Evolutionary conservation across 2,329 filamentous ascomycete genomes (phyloP).

Genomic region (Hypoxylon sp.): DNA sequence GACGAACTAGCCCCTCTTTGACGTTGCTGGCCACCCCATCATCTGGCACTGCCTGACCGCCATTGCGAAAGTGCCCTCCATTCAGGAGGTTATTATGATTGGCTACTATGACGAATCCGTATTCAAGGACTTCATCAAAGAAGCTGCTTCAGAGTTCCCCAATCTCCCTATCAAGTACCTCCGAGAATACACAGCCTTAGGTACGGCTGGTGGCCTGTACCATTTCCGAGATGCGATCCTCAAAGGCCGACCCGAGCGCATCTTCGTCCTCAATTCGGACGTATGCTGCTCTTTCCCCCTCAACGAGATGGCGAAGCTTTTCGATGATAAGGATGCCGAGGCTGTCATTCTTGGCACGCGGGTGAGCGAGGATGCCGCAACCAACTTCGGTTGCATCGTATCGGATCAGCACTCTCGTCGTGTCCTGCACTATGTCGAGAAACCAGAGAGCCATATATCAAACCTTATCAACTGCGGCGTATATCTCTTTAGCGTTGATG

Average conservation of each 20-base stretch:
- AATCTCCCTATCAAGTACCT: constrained; percentile 94
- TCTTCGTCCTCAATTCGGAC: constrained; percentile 98
- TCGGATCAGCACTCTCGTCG: constrained; percentile 93
- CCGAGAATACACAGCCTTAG: constrained; percentile 95
- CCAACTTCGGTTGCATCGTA: constrained; percentile 98
- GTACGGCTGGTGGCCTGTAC: constrained; percentile 96
- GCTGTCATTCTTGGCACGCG: constrained; percentile 95
- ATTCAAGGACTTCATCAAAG: constrained; percentile 98
- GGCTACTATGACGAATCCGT: constrained; percentile 98
- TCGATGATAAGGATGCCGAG: constrained; percentile 95
- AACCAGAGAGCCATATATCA: constrained; percentile 96
- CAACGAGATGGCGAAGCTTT: constrained; percentile 93
- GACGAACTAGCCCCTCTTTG: constrained; percentile 84
- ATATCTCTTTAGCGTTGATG: constrained; percentile 95
- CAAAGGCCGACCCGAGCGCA: constrained; percentile 92
- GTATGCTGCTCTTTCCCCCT: constrained; percentile 99
- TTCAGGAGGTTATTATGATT: constrained; percentile 97
- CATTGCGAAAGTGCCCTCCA: constrained; percentile 87
- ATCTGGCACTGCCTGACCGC: constrained; percentile 97
- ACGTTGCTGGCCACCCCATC: constrained; percentile 97
- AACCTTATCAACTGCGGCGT: constrained; percentile 99
- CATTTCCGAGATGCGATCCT: constrained; percentile 99
- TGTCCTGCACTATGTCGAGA: constrained; percentile 98
- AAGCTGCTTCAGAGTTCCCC: constrained; percentile 86
- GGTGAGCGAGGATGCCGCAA: constrained; percentile 90